Percentiles rank a stretch among this genome's conserved stretches.
These are phyloP conservation scores for Verticillium isaacii DNA, from an alignment of 2,329 filamentous ascomycete genomes.

Conservation along the genomic window DNA sequence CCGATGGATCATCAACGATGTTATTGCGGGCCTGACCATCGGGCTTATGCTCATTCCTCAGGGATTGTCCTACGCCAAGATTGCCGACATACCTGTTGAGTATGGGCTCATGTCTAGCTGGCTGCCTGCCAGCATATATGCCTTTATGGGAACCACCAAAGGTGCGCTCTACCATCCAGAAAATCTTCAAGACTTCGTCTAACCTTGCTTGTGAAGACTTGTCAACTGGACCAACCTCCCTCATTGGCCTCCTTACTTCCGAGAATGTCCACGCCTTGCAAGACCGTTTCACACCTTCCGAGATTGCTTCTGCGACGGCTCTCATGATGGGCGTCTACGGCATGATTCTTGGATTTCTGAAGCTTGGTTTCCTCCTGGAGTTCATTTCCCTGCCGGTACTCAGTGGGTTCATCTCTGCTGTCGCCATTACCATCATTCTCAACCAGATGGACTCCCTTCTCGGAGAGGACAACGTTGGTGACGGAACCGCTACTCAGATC, in stretches of 20 bases:
- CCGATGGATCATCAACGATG: slow-evolving; percentile 57
- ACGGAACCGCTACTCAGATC: slow-evolving; percentile 51
- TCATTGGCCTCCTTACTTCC: slow-evolving; percentile 58
- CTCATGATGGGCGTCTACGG: slow-evolving; percentile 60
- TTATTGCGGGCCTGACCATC: slow-evolving; percentile 56
- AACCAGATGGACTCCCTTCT: slow-evolving; percentile 60
- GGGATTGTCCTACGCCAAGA: slow-evolving; percentile 57
- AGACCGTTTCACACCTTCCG: slow-evolving; percentile 42
- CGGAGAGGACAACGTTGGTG: slow-evolving; percentile 45
- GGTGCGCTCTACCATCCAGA: slow-evolving; percentile 30
- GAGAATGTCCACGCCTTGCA: slow-evolving; percentile 51
- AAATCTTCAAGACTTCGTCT: neutral
- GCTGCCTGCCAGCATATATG: slow-evolving; percentile 52
- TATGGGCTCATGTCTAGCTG: slow-evolving; percentile 57
- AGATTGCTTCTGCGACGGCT: slow-evolving; percentile 57
- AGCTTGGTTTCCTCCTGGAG: slow-evolving; percentile 60
- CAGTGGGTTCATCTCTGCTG: slow-evolving; percentile 61
- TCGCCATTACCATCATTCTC: slow-evolving; percentile 60
- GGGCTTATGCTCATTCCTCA: slow-evolving; percentile 59
- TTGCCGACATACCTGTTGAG: slow-evolving; percentile 56
- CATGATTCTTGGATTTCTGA: slow-evolving; percentile 54
- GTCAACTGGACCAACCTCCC: slow-evolving; percentile 59
- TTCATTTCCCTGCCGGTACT: slow-evolving; percentile 62
- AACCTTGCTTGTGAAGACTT: slow-evolving; percentile 36
- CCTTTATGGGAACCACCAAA: slow-evolving; percentile 59